Conservation (phyloP, 2,329 filamentous ascomycete species). For the Clarireedia homoeocarpa region DNA sequence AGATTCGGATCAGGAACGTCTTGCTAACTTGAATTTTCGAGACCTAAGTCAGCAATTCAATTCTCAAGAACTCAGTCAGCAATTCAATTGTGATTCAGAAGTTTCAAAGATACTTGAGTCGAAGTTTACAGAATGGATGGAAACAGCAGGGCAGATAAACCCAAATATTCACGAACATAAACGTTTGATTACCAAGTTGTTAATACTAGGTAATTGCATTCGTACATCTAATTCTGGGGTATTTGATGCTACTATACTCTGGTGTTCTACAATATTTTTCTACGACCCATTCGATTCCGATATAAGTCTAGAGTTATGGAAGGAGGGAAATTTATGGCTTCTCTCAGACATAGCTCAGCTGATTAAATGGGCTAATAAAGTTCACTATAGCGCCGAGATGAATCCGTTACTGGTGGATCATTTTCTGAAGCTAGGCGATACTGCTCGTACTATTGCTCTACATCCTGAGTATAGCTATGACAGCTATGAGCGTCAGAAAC, state of each 20-base stretch:
- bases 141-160: not conserved
- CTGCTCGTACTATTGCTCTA: not conserved
- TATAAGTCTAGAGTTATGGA: not conserved
- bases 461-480: not conserved
- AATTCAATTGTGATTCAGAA: not conserved
- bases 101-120: not conserved
- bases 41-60: too few relatives aligned
- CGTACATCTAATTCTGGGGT: not conserved
- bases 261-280: not conserved
- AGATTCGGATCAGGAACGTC: not conserved
- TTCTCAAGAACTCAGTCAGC: not conserved
- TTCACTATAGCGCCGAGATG: not conserved
- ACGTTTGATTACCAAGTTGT: not conserved
- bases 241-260: not conserved
- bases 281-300: not conserved
- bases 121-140: not conserved
- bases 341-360: not conserved
- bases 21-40: not conserved
- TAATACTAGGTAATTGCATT: not conserved
- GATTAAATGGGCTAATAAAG: not conserved
- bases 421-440: not conserved
- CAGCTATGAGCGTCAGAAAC: not conserved
- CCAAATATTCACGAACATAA: not conserved
- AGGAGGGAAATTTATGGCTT: not conserved
- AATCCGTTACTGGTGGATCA: not conserved